Conservation (phyloP, 2,329 filamentous ascomycete genomes). For the Emmonsiellopsis sp. region DNA sequence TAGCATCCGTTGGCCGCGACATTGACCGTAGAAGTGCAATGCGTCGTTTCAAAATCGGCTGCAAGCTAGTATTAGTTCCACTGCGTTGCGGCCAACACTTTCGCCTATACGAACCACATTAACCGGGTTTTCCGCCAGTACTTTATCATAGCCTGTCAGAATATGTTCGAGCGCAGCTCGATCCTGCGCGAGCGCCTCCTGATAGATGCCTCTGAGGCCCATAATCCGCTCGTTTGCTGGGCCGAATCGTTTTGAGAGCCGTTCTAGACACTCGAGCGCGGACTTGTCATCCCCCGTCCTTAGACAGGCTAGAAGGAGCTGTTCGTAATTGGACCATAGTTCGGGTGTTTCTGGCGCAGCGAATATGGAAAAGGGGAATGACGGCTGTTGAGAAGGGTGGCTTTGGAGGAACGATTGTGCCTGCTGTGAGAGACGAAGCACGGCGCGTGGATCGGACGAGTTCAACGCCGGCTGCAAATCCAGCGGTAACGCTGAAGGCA, state of each 20-base stretch:
- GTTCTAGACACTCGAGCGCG: slow-evolving; percentile 65
- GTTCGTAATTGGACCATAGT: slow-evolving; percentile 78
- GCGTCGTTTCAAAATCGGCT: slow-evolving; percentile 79
- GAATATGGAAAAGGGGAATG: slow-evolving; percentile 44
- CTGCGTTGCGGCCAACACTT: neutral
- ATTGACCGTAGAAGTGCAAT: slow-evolving; percentile 70
- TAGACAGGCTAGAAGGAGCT: slow-evolving; percentile 73
- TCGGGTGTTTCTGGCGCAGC: slow-evolving; percentile 59
- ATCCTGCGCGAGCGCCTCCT: slow-evolving; percentile 68
- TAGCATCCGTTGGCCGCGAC: slow-evolving; percentile 61
- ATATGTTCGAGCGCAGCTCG: slow-evolving; percentile 57
- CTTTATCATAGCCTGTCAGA: slow-evolving; percentile 66
- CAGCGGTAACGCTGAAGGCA: slow-evolving; percentile 6
- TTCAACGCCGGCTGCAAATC: slow-evolving; percentile 9
- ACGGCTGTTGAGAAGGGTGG: slow-evolving; percentile 39
- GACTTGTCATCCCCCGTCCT: slow-evolving; percentile 73
- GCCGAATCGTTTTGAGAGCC: slow-evolving; percentile 72
- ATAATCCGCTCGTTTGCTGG: slow-evolving; percentile 74
- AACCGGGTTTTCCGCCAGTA: slow-evolving; percentile 62
- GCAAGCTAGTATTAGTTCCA: slow-evolving; percentile 1
- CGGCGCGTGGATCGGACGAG: slow-evolving; percentile 37
- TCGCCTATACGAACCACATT: slow-evolving; percentile 55
- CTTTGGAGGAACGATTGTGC: slow-evolving; percentile 35
- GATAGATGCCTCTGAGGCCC: slow-evolving; percentile 70
- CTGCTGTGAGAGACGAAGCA: slow-evolving; percentile 34